A percentile compares a stretch with the other conserved stretches of the same genome.
Conservation (phyloP, 2,329 filamentous ascomycete species). For the Plenodomus tracheiphilus region DNA sequence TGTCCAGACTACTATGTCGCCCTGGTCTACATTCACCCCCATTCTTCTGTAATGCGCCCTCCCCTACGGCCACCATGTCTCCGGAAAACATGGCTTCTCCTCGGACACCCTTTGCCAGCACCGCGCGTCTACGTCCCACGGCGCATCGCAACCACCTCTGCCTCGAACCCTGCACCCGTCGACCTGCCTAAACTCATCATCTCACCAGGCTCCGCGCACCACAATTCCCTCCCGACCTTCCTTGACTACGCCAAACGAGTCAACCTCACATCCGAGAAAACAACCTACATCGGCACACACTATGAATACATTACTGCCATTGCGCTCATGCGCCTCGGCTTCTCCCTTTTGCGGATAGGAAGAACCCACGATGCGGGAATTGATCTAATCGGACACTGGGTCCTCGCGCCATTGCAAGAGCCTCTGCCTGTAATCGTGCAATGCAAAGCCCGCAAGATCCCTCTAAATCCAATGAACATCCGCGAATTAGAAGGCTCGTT, state of each 20-base stretch:
- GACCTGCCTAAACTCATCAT: constrained; percentile 33
- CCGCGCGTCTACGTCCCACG: constrained; percentile 28
- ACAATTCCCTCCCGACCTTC: constrained; percentile 68
- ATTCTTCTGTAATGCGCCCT: constrained; percentile 32
- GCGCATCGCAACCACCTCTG: constrained; percentile 33
- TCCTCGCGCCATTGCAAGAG: constrained; percentile 46
- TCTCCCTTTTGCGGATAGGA: constrained; percentile 67
- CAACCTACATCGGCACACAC: constrained; percentile 70
- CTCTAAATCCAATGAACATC: constrained; percentile 60
- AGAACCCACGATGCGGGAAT: constrained; percentile 70
- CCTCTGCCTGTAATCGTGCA: constrained; percentile 59
- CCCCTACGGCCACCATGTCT: constrained; percentile 27
- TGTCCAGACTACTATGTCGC: constrained; percentile 28
- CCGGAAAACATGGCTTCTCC: constrained; percentile 18
- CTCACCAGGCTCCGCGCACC: constrained; percentile 48
- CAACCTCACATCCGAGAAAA: constrained; percentile 59
- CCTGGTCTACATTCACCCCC: background rate
- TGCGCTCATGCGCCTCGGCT: constrained; percentile 63
- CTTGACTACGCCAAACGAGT: constrained; percentile 63
- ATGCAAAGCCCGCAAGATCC: constrained; percentile 66
- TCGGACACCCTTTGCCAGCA: constrained; percentile 24
- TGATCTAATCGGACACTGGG: constrained; percentile 74
- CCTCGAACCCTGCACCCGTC: constrained; percentile 25
- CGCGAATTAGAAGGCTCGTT: constrained; percentile 83
- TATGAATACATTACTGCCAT: constrained; percentile 73